phyloP scores from a whole-genome alignment of 2,329 filamentous ascomycete genomes.

The Zymoseptoria passerinii region DNA sequence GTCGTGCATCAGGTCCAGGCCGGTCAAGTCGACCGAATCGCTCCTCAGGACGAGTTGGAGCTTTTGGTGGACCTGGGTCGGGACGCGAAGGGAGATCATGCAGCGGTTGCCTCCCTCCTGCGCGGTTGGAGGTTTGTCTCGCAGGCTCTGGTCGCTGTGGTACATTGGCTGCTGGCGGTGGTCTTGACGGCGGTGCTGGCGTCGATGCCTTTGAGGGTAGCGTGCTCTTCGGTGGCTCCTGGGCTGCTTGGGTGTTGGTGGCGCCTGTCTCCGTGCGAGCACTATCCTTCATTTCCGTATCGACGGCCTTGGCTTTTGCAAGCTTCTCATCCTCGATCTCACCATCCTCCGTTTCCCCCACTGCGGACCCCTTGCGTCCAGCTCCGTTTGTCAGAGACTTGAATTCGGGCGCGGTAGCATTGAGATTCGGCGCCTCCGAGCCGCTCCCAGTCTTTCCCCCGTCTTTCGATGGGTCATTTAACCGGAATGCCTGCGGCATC shows the following conservation, averaged over 20 bases:
- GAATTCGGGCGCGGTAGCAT: slow-evolving; percentile 55
- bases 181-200: slow-evolving; percentile 15
- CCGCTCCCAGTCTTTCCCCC: slow-evolving; percentile 19
- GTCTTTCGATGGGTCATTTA: slow-evolving; percentile 23
- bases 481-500: slow-evolving; percentile 62
- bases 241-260: not conserved
- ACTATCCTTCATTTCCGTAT: slow-evolving; percentile 19
- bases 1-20: slow-evolving; percentile 28
- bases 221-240: slow-evolving; percentile 1
- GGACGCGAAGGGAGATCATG: slow-evolving; percentile 41
- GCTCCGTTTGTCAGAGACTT: slow-evolving; percentile 46
- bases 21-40: slow-evolving; percentile 40
- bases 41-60: slow-evolving; percentile 23
- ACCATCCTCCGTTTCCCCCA: slow-evolving; percentile 52
- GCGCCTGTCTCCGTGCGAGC: slow-evolving; percentile 6
- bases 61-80: slow-evolving; percentile 10
- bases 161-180: slow-evolving; percentile 10
- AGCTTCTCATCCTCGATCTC: slow-evolving; percentile 58
- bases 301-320: slow-evolving; percentile 17
- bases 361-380: slow-evolving; percentile 27
- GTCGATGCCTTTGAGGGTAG: slow-evolving; percentile 18
- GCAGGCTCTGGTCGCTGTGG: slow-evolving; percentile 29
- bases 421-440: slow-evolving; percentile 34
- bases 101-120: slow-evolving; percentile 22
- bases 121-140: slow-evolving; percentile 23